phyloP scores from a whole-genome alignment of 306 rosid genomes.

The Gastrolobium bilobum region DNA sequence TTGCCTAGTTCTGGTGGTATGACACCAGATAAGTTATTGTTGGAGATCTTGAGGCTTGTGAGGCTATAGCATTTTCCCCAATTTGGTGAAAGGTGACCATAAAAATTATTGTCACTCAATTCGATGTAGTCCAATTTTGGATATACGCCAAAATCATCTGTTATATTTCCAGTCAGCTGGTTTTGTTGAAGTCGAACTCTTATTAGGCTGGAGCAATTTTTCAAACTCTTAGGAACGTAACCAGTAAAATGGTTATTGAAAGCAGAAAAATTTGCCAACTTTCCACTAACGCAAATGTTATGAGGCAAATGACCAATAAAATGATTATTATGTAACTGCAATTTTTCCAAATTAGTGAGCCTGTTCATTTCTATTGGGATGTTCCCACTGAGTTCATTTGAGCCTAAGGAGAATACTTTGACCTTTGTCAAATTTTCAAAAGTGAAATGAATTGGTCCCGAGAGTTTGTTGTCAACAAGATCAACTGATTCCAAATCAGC shows the following conservation, averaged over 20 bases:
- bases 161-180: slow-evolving; percentile 45
- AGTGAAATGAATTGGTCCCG: too few relatives aligned
- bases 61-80: slow-evolving; percentile 41
- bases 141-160: slow-evolving; percentile 45
- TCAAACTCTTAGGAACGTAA: slow-evolving; percentile 33
- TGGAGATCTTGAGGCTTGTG: background rate
- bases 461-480: background rate
- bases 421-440: background rate
- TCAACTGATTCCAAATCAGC: too few relatives aligned
- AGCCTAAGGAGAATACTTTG: background rate
- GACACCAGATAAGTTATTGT: slow-evolving; percentile 38
- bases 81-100: slow-evolving; percentile 36
- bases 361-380: slow-evolving; percentile 31
- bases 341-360: background rate
- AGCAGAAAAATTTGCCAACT: background rate
- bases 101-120: slow-evolving; percentile 45
- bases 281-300: slow-evolving; percentile 34
- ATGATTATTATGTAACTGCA: background rate
- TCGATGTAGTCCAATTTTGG: slow-evolving; percentile 30
- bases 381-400: background rate
- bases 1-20: slow-evolving; percentile 38
- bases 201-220: slow-evolving; percentile 21
- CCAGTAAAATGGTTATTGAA: background rate
- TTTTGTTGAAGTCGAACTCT: slow-evolving; percentile 47
- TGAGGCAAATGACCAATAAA: slow-evolving; percentile 39